Conservation (phyloP, 306 rosid genomes). For the Medicago arabica region DNA sequence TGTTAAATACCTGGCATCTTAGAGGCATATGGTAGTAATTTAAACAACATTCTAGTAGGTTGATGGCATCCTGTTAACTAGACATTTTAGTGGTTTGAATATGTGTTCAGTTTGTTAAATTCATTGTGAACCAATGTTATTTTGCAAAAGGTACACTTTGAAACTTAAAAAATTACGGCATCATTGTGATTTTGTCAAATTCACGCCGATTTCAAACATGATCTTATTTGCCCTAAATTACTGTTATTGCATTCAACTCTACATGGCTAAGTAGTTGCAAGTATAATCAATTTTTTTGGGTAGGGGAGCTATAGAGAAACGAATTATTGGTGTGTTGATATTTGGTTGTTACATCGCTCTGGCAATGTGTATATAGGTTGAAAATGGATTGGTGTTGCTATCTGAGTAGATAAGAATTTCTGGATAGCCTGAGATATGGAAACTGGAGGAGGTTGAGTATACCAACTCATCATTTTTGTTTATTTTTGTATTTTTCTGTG, state of each 20-base stretch:
- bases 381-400: conserved; percentile 13
- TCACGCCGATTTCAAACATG: not conserved
- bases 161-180: not conserved
- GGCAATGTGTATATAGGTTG: not conserved
- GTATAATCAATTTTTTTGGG: conserved; percentile 5
- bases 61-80: not conserved
- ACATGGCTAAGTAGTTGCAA: not conserved
- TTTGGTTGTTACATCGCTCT: conserved; percentile 20
- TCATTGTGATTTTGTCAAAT: not conserved
- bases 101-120: not conserved
- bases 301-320: not conserved
- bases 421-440: conserved; percentile 9
- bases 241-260: not conserved
- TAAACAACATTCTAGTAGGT: not conserved
- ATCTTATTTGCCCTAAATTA: not conserved
- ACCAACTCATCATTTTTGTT: conserved; percentile 38
- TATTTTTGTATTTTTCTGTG: conserved; percentile 24
- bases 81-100: not conserved
- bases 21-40: not conserved
- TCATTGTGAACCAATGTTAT: not conserved
- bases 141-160: not conserved
- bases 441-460: conserved; percentile 20
- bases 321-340: not conserved
- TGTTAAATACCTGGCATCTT: conserved; percentile 13
- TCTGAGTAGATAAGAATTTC: conserved; percentile 20